Base-by-base conservation (phyloP, 139 green algal species). In the Haematococcus sp. region DNA sequence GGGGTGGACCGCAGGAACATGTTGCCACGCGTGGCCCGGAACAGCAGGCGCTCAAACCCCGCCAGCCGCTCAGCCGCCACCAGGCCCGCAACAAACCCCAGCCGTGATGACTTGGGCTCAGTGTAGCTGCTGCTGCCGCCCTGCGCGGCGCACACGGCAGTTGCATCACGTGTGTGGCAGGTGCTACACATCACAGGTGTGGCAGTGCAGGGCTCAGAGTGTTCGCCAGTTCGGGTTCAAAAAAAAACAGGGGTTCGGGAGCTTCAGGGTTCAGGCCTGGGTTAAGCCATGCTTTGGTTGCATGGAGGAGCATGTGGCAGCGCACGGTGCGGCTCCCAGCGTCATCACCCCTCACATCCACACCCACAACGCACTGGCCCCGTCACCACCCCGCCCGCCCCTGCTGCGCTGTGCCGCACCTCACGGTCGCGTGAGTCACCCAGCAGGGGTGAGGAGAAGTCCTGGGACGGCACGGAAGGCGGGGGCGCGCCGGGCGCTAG, bases 21-120 rank as follows among this genome's bases (percentile, higher is more conserved):
- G 87, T 99, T 99, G 68, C 96, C 96, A n/a, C 96, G 89, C 1
- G 96, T 99, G 44, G 96, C 95, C 20, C 96, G 84, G 87, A 98
- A 99, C 34, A 99, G 89, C 71, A 99, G 87, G 27, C 96, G 85
- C 84, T 99, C 96, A 79, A 98, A 98, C 17, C 86, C 72, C 0
- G 78, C 66, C 32, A 97, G 76, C 77, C 95, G 95, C 52, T 95
- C 91, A 68, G 93, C 85, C 0, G 74, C 61, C 25, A 98, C 88
- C 3, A 95, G 83, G 16, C 94, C 95, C 4, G 92, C 87, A 46
- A 98, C 87, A 86, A 96, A 98, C 33, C 93, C 94, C 58, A 98
- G 87, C 13, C 93, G 87, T 17, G 87, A 84, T 1, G 79, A 70
- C 79, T 92, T 93, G 56, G 82, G 78, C 68, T 93, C 84, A 11